A percentile compares a stretch with the other conserved stretches of the same genome.
These are phyloP conservation scores for Hyphodiscus hymeniophilus DNA, from an alignment of 495 filamentous ascomycete species.

Conservation along the genomic window DNA sequence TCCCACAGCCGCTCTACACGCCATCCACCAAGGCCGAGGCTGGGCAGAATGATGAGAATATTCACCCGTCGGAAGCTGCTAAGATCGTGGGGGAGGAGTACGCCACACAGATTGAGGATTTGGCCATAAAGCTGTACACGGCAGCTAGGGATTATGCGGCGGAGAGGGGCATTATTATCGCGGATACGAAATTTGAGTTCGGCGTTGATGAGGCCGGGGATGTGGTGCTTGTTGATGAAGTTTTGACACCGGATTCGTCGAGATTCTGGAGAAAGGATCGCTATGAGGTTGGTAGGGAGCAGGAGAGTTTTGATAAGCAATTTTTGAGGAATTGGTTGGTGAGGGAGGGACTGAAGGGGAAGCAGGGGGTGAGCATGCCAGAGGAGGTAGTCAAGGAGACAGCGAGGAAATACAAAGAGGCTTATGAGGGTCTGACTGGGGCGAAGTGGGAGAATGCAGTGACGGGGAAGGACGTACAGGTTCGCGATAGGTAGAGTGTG, in stretches of 20 bases:
- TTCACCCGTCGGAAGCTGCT: conserved; percentile 61
- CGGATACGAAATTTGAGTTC: conserved; percentile 83
- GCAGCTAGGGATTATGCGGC: conserved; percentile 65
- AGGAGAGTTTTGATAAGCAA: conserved; percentile 89
- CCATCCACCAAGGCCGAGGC: conserved; percentile 84
- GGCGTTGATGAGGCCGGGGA: conserved; percentile 61
- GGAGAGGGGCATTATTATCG: conserved; percentile 80
- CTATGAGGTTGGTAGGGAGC: conserved; percentile 65
- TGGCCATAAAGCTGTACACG: conserved; percentile 67
- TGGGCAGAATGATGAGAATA: conserved; percentile 87
- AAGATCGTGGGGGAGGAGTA: conserved; percentile 66
- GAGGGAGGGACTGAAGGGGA: conserved; percentile 58
- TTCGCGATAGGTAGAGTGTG: no score
- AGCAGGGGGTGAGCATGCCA: conserved; percentile 57
- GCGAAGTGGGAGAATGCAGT: conserved; percentile 29
- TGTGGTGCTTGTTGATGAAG: conserved; percentile 83
- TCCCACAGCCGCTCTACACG: conserved; percentile 75
- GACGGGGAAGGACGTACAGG: no score
- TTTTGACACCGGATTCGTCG: conserved; percentile 75
- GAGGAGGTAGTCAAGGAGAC: conserved; percentile 58
- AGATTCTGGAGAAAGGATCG: conserved; percentile 78
- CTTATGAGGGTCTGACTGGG: conserved; percentile 63
- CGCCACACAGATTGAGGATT: conserved; percentile 63
- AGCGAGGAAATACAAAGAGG: conserved; percentile 57
- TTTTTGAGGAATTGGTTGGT: conserved; percentile 82